Base-by-base conservation (phyloP, 2,329 filamentous ascomycete species). In the Ceratocystis harringtonii region DNA sequence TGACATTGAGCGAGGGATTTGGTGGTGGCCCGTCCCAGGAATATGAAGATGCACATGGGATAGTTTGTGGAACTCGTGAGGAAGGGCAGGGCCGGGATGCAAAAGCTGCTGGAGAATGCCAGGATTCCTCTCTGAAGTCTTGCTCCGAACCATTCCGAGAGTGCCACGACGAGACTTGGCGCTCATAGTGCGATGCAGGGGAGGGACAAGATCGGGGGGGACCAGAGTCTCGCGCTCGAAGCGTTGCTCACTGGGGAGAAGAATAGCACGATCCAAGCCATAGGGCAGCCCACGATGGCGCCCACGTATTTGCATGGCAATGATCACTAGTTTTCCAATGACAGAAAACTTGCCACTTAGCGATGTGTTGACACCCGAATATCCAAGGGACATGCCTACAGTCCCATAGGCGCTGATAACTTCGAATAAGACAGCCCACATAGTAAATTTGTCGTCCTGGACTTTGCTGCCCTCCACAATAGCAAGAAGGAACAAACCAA, bases 341-440 rank as follows among this genome's bases (percentile, higher is more conserved):
- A 86, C 81, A 12, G 81, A 84, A 74, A 99, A 96, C 70, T 96
- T 84, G 0, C 83, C 87, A 41, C 84, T 91, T 69, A 99, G 90
- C 0, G 89, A 91, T 0, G 90, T 82, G 74, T 96, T 88, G 73
- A 85, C 80, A 22, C 76, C 78, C 0, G 88, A 80, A 68, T 92
- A 96, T 5, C 94, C 94, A 17, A 99, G 80, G 62, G 87, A 92
- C 66, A 99, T 77, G 0, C 94, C 94, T 30, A 99, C 94, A 0
- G 94, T 99, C 68, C 94, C 95, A 72, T 96, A 96, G 1, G 91
- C 91, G 66, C 88, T 92, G 68, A 96, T 85, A 60, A 95, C 84
- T 73, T 96, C 91, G 71, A 96, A 96, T 2, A 96, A 79, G 5
- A 86, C 78, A 5, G 80, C 77, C 72, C 89, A 92, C 73, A 89